Conservation (phyloP, 1,284 basidiomycete genomes). For the Flammula alnicola region DNA sequence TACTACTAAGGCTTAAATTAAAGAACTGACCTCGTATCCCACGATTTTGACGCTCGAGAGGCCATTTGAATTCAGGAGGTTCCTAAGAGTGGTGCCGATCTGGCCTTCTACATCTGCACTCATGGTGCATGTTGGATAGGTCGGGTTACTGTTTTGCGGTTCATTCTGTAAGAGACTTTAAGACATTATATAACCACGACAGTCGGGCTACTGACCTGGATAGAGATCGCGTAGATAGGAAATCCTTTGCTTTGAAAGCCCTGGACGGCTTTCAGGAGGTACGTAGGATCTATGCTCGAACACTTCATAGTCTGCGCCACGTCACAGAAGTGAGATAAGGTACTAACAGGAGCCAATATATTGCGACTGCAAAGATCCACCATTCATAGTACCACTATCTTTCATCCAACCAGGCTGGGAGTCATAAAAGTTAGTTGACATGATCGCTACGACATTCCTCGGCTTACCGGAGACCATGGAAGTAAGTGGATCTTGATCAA, state of each 20-base stretch:
- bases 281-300: slow-evolving; percentile 48
- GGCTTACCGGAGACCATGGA: slow-evolving; percentile 59
- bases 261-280: slow-evolving; percentile 58
- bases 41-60: slow-evolving; percentile 51
- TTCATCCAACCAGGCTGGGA: slow-evolving; percentile 62
- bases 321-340: background rate
- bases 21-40: slow-evolving; percentile 39
- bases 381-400: slow-evolving; percentile 50
- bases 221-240: slow-evolving; percentile 52
- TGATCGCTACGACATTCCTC: background rate
- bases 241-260: slow-evolving; percentile 53
- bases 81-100: slow-evolving; percentile 48
- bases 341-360: slow-evolving; percentile 28
- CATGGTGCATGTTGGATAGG: slow-evolving; percentile 55
- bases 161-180: slow-evolving; percentile 45
- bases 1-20: background rate
- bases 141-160: slow-evolving; percentile 55
- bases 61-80: slow-evolving; percentile 54
- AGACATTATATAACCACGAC: background rate
- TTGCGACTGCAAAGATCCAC: slow-evolving; percentile 44
- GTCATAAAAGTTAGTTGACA: background rate
- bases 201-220: slow-evolving; percentile 33
- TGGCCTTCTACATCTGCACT: slow-evolving; percentile 46
- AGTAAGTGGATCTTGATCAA: slow-evolving; percentile 48
- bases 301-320: background rate